Base-by-base conservation (phyloP, 768 basidiomycete genomes). In the Leccinum fibrillosum region DNA sequence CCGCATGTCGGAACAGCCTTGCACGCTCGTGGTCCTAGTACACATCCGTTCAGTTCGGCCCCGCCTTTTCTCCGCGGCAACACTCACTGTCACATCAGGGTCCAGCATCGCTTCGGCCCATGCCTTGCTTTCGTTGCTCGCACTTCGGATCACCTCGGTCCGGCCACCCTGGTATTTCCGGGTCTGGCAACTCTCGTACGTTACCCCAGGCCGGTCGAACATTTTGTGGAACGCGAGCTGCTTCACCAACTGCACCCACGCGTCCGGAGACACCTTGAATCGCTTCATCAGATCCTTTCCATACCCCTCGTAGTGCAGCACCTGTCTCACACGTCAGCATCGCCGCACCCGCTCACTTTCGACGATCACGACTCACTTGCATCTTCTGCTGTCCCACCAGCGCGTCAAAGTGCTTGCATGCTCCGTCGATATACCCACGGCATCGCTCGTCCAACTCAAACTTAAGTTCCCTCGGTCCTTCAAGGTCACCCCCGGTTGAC, bases 171-270 rank as follows among this genome's bases (percentile, higher is more conserved):
- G 84, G 78, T 85, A 99, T 71, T 92, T 94, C 26, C 97, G 81
- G 55, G 96, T 98, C 76, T 98, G 95, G 5, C 90, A 89, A 61
- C 87, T 89, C 79, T 99, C 96, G 76, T 99, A 99, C 60, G 89
- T 87, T 49, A 91, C 86, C 2, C 84, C 90, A 9, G 89, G 86
- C 2, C 89, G 80, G 6, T 78, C 77, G 65, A 78, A 81, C 80
- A 94, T 83, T 76, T 95, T 94, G 72, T 89, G 85, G 78, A 92
- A 98, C 21, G 95, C 96, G 49, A 98, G 86, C 74, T 98, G 96
- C 77, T 95, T 98, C 64, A 95, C 86, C 54, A 98, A 81, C 75
- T 99, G 97, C 17, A 82, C 91, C 86, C 94, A 94, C 26, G 95
- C 94, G 67, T 99, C 97, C 0, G 96, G 97, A 1, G 91, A 94